These are phyloP conservation scores for Blastomyces percursus DNA, from an alignment of 2,329 filamentous ascomycete genomes.

Conservation along the genomic window DNA sequence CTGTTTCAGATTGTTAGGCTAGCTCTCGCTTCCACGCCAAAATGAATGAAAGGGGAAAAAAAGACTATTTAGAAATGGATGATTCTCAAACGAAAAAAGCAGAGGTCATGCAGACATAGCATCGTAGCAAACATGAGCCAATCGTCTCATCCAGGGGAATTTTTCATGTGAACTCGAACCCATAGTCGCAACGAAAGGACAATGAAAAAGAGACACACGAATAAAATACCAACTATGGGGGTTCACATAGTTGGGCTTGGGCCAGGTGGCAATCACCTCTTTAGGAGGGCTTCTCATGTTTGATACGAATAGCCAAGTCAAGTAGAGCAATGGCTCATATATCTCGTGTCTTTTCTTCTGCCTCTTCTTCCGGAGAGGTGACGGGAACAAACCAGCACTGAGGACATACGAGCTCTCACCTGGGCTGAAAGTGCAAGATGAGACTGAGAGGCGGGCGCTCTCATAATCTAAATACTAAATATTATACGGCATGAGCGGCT, in stretches of 20 bases:
- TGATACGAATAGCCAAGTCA: background rate
- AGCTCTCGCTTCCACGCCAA: background rate
- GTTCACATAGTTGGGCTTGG: slow-evolving; percentile 23
- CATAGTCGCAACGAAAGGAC: slow-evolving; percentile 16
- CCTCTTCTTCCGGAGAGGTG: too few species aligned
- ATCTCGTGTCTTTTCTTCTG: background rate
- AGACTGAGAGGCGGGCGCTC: background rate
- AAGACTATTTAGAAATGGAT: background rate
- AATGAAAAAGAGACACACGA: slow-evolving; percentile 16
- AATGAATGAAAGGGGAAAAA: background rate
- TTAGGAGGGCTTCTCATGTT: slow-evolving; percentile 15
- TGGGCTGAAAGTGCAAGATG: background rate
- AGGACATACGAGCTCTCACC: background rate
- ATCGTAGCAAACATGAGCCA: slow-evolving; percentile 15
- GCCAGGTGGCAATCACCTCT: slow-evolving; percentile 17
- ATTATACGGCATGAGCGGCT: background rate
- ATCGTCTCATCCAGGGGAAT: slow-evolving; percentile 15
- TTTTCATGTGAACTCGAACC: slow-evolving; percentile 14
- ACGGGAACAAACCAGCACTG: background rate
- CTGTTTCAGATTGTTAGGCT: slow-evolving; percentile 2
- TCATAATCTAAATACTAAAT: background rate
- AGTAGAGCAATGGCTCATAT: background rate
- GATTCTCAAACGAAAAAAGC: background rate
- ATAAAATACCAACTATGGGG: slow-evolving; percentile 20
- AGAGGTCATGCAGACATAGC: slow-evolving; percentile 5